Percentiles rank a stretch among this genome's conserved stretches.
Evolutionary conservation across 805 yeast species (phyloP).

Genomic region (Ogataea nonfermentans): DNA sequence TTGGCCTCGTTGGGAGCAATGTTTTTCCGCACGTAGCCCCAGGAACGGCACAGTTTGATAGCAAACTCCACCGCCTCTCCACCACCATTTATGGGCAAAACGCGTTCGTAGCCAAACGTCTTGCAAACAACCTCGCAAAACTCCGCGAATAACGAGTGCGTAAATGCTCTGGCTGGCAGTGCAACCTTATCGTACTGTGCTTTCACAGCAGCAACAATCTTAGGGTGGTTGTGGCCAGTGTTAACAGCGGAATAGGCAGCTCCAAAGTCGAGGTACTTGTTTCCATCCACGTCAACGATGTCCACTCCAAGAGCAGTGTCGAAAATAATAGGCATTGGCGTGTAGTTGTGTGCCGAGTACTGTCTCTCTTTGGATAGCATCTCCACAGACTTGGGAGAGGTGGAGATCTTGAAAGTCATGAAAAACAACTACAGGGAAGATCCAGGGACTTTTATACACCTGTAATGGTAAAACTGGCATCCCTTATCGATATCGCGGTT

Average conservation of each 20-base stretch:
- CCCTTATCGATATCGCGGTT: background rate
- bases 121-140: slow-evolving; percentile 30
- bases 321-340: slow-evolving; percentile 30
- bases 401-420: slow-evolving; percentile 16
- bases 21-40: slow-evolving; percentile 32
- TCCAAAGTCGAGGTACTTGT: slow-evolving; percentile 27
- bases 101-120: slow-evolving; percentile 28
- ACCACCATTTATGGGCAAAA: slow-evolving; percentile 34
- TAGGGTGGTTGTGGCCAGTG: slow-evolving; percentile 32
- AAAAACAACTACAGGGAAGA: background rate
- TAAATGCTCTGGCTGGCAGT: slow-evolving; percentile 30
- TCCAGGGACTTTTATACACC: background rate
- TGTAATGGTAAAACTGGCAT: background rate
- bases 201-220: slow-evolving; percentile 30
- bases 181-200: slow-evolving; percentile 33
- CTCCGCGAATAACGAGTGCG: slow-evolving; percentile 25
- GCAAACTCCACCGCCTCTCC: slow-evolving; percentile 39
- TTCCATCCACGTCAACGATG: slow-evolving; percentile 29
- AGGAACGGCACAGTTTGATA: slow-evolving; percentile 36
- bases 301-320: slow-evolving; percentile 23
- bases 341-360: slow-evolving; percentile 30
- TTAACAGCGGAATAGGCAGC: slow-evolving; percentile 31
- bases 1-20: slow-evolving; percentile 27
- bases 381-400: slow-evolving; percentile 21
- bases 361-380: slow-evolving; percentile 19